Base-by-base conservation (phyloP, 768 basidiomycete genomes). In the Pleurotus cornucopiae region DNA sequence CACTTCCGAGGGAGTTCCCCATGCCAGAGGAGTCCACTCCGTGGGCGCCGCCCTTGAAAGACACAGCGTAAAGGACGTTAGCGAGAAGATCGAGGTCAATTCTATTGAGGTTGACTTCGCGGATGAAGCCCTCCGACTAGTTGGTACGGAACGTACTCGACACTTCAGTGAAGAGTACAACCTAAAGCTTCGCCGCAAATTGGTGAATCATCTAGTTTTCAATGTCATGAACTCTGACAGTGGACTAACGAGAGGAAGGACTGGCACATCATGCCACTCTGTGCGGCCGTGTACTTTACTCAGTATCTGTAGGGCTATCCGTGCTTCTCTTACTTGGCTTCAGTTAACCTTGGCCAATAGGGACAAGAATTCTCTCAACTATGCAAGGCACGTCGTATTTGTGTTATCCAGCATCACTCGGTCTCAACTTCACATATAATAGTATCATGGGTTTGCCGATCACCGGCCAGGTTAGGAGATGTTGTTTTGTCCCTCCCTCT, bases 381-480 rank as follows among this genome's bases (percentile, higher is more conserved):
- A 86, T 72, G 85, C 85, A n/a, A 84, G 82, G 83, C 79, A 58
- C 23, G 65, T 54, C 23, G 4, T 7, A 39, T 12, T 16, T 47
- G 55, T 54, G 38, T 13, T 30, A 30, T 7, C 14, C 37, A 49
- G 21, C 20, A 14, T 49, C 34, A 23, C 6, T 49, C 20, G n/a
- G 46, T 46, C 5, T 49, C n/a, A 53, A 9, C 41, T 40, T 55
- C n/a, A 45, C 18, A 21, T 12, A 16, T n/a, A 13, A 7, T 49
- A 83, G 82, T 60, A 78, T 87, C 58, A 85, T 86, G 84, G 81
- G 81, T 2, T 73, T 88, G 44, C 85, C 85, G 2, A 84, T 87
- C 59, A 74, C 67, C 2, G 85, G 84, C 39, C 78, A 84, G 75
- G 83, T 81, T 62, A 46, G 61, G 39, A 6, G 14, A 26, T 18